Evolutionary conservation across 805 yeast species (phyloP).

Genomic region (Candida bentonensis): DNA sequence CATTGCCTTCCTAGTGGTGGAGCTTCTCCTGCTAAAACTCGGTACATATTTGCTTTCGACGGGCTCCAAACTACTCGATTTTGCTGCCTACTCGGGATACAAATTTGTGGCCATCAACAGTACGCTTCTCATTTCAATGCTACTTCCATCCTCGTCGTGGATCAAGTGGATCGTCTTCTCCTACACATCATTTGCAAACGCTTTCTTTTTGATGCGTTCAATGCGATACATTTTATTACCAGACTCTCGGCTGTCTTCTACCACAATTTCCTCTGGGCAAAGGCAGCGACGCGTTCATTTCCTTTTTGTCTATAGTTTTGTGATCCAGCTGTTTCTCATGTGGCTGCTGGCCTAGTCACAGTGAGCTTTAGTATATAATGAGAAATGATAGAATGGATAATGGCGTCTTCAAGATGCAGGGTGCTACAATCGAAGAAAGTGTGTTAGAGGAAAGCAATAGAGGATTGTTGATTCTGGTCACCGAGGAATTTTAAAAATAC

Average conservation of each 20-base stretch:
- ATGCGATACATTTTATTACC: conserved; percentile 57
- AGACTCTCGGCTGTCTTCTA: conserved; percentile 28
- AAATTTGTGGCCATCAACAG: conserved; percentile 61
- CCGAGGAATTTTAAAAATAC: too few relatives aligned
- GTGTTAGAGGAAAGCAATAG: too few relatives aligned
- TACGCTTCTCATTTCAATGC: conserved; percentile 21
- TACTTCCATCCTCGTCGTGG: conserved; percentile 18
- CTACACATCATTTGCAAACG: conserved; percentile 42
- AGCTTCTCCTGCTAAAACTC: conserved; percentile 58
- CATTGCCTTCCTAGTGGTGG: conserved; percentile 66
- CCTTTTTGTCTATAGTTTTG: conserved; percentile 69
- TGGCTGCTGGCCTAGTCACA: conserved; percentile 48
- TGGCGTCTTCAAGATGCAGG: too few relatives aligned
- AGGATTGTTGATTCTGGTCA: too few relatives aligned
- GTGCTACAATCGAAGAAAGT: too few relatives aligned
- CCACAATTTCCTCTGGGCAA: conserved; percentile 47
- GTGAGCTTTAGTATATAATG: neutral
- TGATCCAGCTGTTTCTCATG: conserved; percentile 62
- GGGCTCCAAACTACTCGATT: conserved; percentile 61
- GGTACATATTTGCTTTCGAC: conserved; percentile 73
- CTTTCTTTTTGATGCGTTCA: conserved; percentile 34
- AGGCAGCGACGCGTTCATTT: conserved; percentile 77
- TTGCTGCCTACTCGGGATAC: conserved; percentile 84
- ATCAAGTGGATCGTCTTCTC: conserved; percentile 37
- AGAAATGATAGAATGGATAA: too few relatives aligned